Conservation (phyloP, 345 rosid genomes). For the Arabidopsis suecica region DNA sequence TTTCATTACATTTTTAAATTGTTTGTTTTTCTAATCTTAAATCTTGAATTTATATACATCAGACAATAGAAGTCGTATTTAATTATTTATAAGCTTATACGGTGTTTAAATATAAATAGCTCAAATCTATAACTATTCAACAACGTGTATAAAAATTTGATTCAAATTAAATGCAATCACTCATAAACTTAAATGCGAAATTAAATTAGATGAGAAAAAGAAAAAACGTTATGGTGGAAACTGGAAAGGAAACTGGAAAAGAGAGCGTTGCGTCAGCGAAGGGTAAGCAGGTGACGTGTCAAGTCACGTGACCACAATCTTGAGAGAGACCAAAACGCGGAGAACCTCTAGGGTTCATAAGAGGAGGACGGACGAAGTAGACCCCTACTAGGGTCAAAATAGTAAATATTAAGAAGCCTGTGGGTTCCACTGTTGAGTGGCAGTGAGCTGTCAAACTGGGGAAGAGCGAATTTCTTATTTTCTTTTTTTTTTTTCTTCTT, state of each 20-base stretch:
- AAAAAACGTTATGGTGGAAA: background rate
- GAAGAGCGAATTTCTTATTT: conserved; percentile 18
- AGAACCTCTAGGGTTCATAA: conserved; percentile 43
- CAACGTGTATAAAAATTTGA: background rate
- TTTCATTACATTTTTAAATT: too few relatives aligned
- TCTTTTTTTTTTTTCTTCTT: background rate
- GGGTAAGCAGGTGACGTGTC: conserved; percentile 45
- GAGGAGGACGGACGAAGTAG: conserved; percentile 1
- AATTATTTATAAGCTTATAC: background rate
- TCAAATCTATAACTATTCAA: background rate
- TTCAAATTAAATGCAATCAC: background rate
- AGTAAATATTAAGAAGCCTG: conserved; percentile 13
- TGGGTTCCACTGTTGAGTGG: conserved; percentile 44
- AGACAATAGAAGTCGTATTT: background rate
- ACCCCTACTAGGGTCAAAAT: conserved; percentile 32
- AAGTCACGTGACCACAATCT: conserved; percentile 44
- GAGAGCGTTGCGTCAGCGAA: conserved; percentile 43
- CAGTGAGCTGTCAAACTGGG: conserved; percentile 49
- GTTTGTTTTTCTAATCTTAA: background rate
- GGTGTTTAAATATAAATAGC: background rate
- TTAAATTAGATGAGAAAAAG: background rate
- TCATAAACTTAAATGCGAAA: background rate
- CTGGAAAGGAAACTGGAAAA: background rate
- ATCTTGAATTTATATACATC: background rate
- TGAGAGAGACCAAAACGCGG: conserved; percentile 43